phyloP scores from a whole-genome alignment of 768 basidiomycete genomes.

The Auricularia auricula-judae region DNA sequence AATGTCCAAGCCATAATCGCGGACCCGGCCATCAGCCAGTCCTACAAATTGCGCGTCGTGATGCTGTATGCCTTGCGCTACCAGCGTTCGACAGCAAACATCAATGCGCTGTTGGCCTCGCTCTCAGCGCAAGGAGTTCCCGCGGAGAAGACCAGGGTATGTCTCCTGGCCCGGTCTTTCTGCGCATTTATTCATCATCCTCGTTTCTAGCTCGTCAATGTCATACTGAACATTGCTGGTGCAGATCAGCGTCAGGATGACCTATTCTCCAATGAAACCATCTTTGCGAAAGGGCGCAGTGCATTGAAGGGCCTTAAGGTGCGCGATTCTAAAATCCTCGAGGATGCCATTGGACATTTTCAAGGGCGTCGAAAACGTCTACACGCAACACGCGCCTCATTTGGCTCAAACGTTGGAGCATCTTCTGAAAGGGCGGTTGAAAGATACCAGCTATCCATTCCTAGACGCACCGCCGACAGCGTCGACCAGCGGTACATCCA shows the following conservation, averaged over 20 bases:
- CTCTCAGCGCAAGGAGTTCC: constrained; percentile 22
- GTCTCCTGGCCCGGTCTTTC: not conserved
- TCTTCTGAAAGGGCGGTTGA: constrained; percentile 73
- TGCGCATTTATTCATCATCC: not conserved
- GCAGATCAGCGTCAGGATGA: constrained; percentile 96
- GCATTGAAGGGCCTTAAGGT: constrained; percentile 95
- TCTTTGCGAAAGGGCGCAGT: constrained; percentile 87
- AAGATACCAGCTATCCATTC: constrained; percentile 87
- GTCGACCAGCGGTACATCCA: constrained; percentile 45
- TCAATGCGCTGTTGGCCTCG: constrained; percentile 51
- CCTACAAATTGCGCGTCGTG: constrained; percentile 82
- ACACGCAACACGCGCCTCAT: constrained; percentile 94
- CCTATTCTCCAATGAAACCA: constrained; percentile 87
- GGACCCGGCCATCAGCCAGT: constrained; percentile 52
- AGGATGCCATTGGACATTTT: constrained; percentile 7
- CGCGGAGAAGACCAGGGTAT: constrained; percentile 10
- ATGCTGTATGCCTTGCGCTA: constrained; percentile 91
- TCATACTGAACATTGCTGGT: constrained; percentile 84
- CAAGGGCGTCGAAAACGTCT: constrained; percentile 97
- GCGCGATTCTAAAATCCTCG: constrained; percentile 4
- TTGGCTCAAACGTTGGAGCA: constrained; percentile 86
- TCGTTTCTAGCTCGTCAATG: constrained; percentile 39
- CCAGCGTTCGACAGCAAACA: constrained; percentile 76
- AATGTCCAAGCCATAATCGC: constrained; percentile 71
- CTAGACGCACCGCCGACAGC: constrained; percentile 42